Evolutionary conservation across 139 green algal genomes (phyloP), one percentile per base, ranked within the genome.

Genomic region (Asterochloris sp.): DNA sequence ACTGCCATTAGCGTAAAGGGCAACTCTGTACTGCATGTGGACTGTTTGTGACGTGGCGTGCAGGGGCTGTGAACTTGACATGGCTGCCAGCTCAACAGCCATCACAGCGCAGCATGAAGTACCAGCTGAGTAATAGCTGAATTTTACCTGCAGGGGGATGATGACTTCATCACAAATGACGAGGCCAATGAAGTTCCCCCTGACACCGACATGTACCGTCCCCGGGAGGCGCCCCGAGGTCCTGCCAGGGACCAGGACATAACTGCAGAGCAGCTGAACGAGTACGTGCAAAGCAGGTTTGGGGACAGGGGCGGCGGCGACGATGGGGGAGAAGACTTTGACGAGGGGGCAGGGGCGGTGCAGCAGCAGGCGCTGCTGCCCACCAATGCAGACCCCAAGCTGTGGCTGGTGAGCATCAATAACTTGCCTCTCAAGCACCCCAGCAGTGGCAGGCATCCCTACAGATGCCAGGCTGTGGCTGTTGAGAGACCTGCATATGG

Each of bases 331-430:
- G 76, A 73, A 9, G 15, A 23, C 19, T 47, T 19, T 47, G 60
- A 71, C 21, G 71, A 16, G 71, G 71, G 29, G 68, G 54, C 87
- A 82, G 26, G 88, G 15, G 88, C 91, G 62, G 93, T 98, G 66
- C 88, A 89, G 6, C 94, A 98, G 92, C 96, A 99, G 86, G 92
- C 86, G 26, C 88, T 98, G 81, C 91, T 97, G 86, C 96, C 96
- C 60, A 97, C 90, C 24, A 85, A 93, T 38, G 86, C 92, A 27
- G 96, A 99, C 87, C 95, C 96, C 81, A 97, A 97, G 88, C 92
- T 99, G 68, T 99, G 96, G 96, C 86, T 98, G 82, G 89, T 98
- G 38, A 54, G 38, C 38, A 54, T 54, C 4, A 6, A 54, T 54
- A 54, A 6, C 38, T 54, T 54, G 38, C 6, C 38, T 54, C 38